Conservation (phyloP, 495 filamentous ascomycete genomes). For the Penicillium nucicola region DNA sequence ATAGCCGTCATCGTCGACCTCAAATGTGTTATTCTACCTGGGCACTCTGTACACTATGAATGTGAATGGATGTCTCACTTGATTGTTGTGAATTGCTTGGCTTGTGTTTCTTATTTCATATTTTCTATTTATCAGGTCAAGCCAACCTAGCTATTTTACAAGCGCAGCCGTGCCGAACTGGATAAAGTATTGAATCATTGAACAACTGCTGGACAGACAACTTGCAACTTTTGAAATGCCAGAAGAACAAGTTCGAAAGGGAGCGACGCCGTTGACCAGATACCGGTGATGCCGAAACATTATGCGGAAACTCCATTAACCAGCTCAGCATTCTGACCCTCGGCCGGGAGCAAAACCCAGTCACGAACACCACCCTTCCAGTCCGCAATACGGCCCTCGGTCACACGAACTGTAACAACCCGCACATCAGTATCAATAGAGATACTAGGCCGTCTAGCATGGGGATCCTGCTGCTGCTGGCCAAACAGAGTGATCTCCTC, state of each 20-base stretch:
- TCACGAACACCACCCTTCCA: slow-evolving; percentile 79
- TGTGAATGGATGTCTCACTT: too few species aligned
- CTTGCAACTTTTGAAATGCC: too few species aligned
- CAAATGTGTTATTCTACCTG: too few species aligned
- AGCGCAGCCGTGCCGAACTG: too few species aligned
- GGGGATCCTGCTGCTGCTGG: slow-evolving; percentile 31
- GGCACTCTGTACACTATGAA: too few species aligned
- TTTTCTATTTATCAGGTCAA: too few species aligned
- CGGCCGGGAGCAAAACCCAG: slow-evolving; percentile 54
- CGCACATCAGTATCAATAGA: slow-evolving; percentile 70
- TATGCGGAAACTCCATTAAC: slow-evolving; percentile 36
- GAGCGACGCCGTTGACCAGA: not conserved
- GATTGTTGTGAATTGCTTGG: too few species aligned
- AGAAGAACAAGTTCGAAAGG: too few species aligned
- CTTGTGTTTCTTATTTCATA: too few species aligned
- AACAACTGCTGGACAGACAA: too few species aligned
- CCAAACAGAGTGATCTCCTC: slow-evolving; percentile 47
- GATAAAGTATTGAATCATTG: too few species aligned
- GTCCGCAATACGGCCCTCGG: slow-evolving; percentile 73
- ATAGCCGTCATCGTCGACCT: not conserved
- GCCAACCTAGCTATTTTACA: too few species aligned
- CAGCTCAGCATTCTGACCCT: slow-evolving; percentile 20
- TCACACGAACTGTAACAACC: slow-evolving; percentile 70
- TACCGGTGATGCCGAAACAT: not conserved
- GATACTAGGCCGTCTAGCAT: slow-evolving; percentile 38